phyloP scores from a whole-genome alignment of 2,329 filamentous ascomycete species.

The Xylariaceae sp. region DNA sequence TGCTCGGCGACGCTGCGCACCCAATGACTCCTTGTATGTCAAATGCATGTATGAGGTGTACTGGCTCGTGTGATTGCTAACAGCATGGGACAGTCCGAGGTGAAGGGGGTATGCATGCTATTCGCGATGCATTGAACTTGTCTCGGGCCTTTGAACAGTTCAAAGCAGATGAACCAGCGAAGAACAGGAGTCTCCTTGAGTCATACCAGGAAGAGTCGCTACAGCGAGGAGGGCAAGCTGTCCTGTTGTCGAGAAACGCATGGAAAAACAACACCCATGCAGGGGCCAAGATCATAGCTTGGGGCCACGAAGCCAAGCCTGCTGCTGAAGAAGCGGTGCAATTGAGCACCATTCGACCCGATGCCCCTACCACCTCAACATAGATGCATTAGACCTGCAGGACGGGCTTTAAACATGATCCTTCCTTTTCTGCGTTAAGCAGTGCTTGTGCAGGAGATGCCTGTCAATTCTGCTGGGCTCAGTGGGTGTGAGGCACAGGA shows the following conservation, averaged over 20 bases:
- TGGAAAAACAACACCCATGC: background rate
- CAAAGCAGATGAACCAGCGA: background rate
- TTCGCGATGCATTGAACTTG: conserved; percentile 5
- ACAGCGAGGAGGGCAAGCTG: background rate
- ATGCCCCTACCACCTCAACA: too few species aligned
- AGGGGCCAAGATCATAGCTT: background rate
- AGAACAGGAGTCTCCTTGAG: background rate
- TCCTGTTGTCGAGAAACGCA: conserved; percentile 5
- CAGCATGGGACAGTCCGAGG: background rate
- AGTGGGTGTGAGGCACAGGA: too few species aligned
- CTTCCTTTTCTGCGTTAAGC: too few species aligned
- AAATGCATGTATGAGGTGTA: background rate
- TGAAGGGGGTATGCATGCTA: conserved; percentile 4
- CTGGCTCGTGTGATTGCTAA: background rate
- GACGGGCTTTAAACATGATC: too few species aligned
- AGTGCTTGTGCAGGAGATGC: too few species aligned
- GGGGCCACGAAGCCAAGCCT: background rate
- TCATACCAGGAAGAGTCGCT: conserved; percentile 1
- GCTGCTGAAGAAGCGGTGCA: background rate
- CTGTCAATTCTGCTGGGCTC: too few species aligned
- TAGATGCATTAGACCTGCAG: too few species aligned
- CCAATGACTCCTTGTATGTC: conserved; percentile 10
- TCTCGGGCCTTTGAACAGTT: background rate
- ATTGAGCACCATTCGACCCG: background rate
- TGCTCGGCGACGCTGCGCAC: conserved; percentile 6